A percentile compares a stretch with the other conserved stretches of the same genome.
Conservation (phyloP, 2,329 filamentous ascomycete genomes). For the Neofusicoccum ribis region DNA sequence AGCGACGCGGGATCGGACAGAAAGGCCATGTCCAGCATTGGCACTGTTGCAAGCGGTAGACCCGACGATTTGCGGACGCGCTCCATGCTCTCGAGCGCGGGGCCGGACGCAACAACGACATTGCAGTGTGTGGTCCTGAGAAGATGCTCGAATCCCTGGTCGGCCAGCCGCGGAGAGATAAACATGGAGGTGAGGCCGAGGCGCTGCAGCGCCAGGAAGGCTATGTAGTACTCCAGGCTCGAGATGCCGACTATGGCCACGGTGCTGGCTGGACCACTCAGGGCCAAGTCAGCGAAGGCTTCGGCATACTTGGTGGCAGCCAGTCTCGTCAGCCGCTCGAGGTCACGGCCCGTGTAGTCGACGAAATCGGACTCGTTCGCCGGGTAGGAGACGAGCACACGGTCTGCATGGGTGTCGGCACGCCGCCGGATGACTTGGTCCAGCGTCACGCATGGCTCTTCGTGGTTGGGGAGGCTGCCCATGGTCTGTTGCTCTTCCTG, state of each 20-base stretch:
- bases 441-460: constrained; percentile 1
- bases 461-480: not conserved
- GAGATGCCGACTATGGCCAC: constrained; percentile 13
- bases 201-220: constrained; percentile 55
- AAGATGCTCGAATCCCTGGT: constrained; percentile 14
- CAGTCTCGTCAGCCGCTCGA: constrained; percentile 3
- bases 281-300: not conserved
- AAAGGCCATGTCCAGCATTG: not conserved
- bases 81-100: not conserved
- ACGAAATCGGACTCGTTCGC: constrained; percentile 1
- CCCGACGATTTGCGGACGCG: not conserved
- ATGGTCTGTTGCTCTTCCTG: not conserved
- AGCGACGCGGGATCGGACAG: not conserved
- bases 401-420: constrained; percentile 4
- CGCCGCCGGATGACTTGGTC: constrained; percentile 13
- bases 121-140: not conserved
- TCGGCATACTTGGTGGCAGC: not conserved
- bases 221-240: constrained; percentile 33
- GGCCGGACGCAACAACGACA: not conserved
- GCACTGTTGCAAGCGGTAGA: not conserved
- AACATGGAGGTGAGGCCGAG: constrained; percentile 58
- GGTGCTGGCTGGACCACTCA: not conserved
- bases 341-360: constrained; percentile 5
- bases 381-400: constrained; percentile 6
- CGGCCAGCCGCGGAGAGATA: constrained; percentile 55